Base-by-base conservation (phyloP, 345 rosid genomes). In the Anastatica hierochuntica region DNA sequence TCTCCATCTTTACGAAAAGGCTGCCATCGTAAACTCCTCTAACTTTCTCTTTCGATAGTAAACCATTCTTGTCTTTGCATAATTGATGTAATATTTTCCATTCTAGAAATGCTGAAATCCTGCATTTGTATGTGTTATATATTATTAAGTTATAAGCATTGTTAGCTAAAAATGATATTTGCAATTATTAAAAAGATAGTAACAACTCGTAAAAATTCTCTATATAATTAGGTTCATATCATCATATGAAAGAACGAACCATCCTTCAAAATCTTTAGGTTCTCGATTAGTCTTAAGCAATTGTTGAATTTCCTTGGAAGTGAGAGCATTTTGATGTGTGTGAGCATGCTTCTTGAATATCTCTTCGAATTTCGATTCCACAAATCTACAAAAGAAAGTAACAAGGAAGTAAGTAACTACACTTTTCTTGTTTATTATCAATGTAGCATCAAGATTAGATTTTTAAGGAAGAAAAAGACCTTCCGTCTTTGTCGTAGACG, bases 401-500 rank as follows among this genome's bases (percentile, higher is more conserved):
- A n/a, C n/a, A n/a, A n/a, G n/a, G n/a, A n/a, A n/a, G n/a, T n/a
- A n/a, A n/a, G n/a, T n/a, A n/a, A n/a, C n/a, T n/a, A n/a, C n/a
- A n/a, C n/a, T n/a, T n/a, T n/a, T n/a, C n/a, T n/a, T n/a, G n/a
- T n/a, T n/a, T n/a, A n/a, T n/a, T n/a, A n/a, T n/a, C n/a, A n/a
- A n/a, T n/a, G 5, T 42, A 42, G 11, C 40, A 49, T 31, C 24
- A n/a, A n/a, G n/a, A n/a, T 0, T 49, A 24, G 15, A 2, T 53
- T 26, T 7, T 5, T 10, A 24, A 18, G 9, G 3, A 26, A 23
- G 10, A n/a, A 9, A n/a, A 14, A 41, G 14, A 71, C 95, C 95
- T 85, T 77, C 97, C 97, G 34, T 89, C 70, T 4, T 69, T 44
- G 67, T 85, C 94, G 47, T 85, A 89, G 21, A 65, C 90, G 5